Evolutionary conservation across 768 basidiomycete species (phyloP).

Genomic region (Lentinula sp.): DNA sequence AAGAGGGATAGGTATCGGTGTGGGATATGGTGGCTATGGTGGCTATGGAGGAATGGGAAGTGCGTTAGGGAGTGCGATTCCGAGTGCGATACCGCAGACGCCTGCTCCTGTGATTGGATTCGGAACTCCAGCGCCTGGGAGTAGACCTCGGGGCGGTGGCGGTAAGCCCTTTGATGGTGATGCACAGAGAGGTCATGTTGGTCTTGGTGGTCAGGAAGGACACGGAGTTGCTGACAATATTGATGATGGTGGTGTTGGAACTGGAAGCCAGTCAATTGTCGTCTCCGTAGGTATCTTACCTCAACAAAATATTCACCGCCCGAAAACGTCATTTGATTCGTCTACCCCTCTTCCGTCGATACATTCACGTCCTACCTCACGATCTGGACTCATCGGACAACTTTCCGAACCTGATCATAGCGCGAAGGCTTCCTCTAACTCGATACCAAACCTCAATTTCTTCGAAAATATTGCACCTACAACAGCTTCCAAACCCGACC

Average conservation of each 20-base stretch:
- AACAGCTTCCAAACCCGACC: slow-evolving; percentile 22
- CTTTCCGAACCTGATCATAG: background rate
- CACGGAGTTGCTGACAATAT: background rate
- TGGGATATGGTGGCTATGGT: slow-evolving; percentile 13
- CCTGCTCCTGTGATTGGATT: slow-evolving; percentile 43
- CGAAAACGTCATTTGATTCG: background rate
- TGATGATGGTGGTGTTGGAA: slow-evolving; percentile 10
- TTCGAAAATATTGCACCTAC: background rate
- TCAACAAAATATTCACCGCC: slow-evolving; percentile 10
- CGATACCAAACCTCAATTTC: background rate
- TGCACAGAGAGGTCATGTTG: background rate
- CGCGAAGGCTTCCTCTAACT: background rate
- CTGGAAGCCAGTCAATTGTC: slow-evolving; percentile 52
- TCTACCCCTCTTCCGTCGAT: background rate
- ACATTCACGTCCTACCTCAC: background rate
- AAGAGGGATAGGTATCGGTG: slow-evolving; percentile 30
- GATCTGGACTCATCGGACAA: background rate
- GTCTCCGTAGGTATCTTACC: slow-evolving; percentile 58
- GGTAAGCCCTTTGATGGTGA: background rate
- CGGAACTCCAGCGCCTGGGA: slow-evolving; percentile 7
- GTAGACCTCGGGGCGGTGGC: slow-evolving; percentile 19
- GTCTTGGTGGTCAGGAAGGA: background rate
- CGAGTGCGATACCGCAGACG: slow-evolving; percentile 36
- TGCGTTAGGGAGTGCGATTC: background rate
- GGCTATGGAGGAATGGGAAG: background rate